Percentiles rank a stretch among this genome's conserved stretches.
Evolutionary conservation across 805 yeast genomes (phyloP).

Genomic region (Saccharomyces cerevisiae): DNA sequence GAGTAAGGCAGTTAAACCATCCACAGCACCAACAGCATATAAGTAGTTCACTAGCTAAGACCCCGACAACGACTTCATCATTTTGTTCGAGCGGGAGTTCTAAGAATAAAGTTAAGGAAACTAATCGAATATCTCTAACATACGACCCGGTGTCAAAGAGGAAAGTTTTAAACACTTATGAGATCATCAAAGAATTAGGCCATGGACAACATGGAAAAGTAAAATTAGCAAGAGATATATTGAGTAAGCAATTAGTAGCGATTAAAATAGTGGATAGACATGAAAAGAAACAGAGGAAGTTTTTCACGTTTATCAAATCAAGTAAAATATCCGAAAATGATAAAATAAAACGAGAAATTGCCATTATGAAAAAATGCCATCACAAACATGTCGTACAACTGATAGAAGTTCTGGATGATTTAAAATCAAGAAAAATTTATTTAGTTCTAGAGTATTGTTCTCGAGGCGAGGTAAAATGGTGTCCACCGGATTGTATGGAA

Average conservation of each 20-base stretch:
- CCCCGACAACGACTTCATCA: not conserved
- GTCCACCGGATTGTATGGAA: conserved; percentile 33
- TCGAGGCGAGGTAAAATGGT: conserved; percentile 87
- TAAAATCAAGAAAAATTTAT: conserved; percentile 74
- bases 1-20: conserved; percentile 35
- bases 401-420: conserved; percentile 82
- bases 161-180: conserved; percentile 81
- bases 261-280: conserved; percentile 84
- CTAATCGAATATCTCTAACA: conserved; percentile 68
- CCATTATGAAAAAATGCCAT: conserved; percentile 83
- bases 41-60: conserved; percentile 7
- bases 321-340: conserved; percentile 46
- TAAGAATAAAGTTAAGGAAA: conserved; percentile 58
- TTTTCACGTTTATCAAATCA: conserved; percentile 33
- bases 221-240: conserved; percentile 72
- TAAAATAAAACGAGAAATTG: conserved; percentile 76
- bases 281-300: conserved; percentile 34
- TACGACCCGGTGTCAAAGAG: conserved; percentile 82
- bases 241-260: conserved; percentile 66
- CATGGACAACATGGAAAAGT: conserved; percentile 99
- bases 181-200: conserved; percentile 79
- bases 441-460: conserved; percentile 84
- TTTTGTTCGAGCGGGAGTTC: not conserved
- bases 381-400: conserved; percentile 90
- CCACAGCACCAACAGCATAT: conserved; percentile 35